These are phyloP conservation scores for Tricholoma matsutake DNA, from an alignment of 768 basidiomycete species.

Conservation along the genomic window DNA sequence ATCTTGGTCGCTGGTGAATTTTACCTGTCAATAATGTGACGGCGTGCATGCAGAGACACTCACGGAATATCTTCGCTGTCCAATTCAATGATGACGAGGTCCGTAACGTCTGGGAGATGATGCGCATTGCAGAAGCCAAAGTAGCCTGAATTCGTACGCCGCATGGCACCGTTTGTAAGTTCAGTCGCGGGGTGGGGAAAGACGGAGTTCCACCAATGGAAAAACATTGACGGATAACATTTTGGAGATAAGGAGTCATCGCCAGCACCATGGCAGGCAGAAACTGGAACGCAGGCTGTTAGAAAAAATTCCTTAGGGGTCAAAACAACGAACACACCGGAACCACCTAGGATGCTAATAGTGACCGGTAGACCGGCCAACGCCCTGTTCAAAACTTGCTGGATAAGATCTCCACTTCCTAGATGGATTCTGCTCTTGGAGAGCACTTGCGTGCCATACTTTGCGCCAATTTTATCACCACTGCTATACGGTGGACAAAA, in stretches of 20 bases:
- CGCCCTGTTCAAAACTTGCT: constrained; percentile 79
- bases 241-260: constrained; percentile 80
- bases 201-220: constrained; percentile 96
- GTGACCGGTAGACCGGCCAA: constrained; percentile 84
- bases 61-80: constrained; percentile 88
- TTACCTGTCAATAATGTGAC: not conserved
- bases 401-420: constrained; percentile 80
- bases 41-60: constrained; percentile 30
- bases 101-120: constrained; percentile 90
- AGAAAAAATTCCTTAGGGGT: not conserved
- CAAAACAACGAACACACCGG: constrained; percentile 46
- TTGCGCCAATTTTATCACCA: constrained; percentile 71
- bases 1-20: constrained; percentile 52
- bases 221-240: constrained; percentile 95
- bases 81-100: constrained; percentile 93
- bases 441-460: constrained; percentile 74
- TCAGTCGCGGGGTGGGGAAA: constrained; percentile 98
- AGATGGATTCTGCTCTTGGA: constrained; percentile 72
- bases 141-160: constrained; percentile 88
- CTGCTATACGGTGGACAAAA: constrained; percentile 92
- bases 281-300: constrained; percentile 51
- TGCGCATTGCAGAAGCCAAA: constrained; percentile 93
- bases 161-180: constrained; percentile 95
- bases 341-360: constrained; percentile 87
- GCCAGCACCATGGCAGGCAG: constrained; percentile 91